phyloP scores from a whole-genome alignment of 306 rosid species.

The Arachis hypogaea region DNA sequence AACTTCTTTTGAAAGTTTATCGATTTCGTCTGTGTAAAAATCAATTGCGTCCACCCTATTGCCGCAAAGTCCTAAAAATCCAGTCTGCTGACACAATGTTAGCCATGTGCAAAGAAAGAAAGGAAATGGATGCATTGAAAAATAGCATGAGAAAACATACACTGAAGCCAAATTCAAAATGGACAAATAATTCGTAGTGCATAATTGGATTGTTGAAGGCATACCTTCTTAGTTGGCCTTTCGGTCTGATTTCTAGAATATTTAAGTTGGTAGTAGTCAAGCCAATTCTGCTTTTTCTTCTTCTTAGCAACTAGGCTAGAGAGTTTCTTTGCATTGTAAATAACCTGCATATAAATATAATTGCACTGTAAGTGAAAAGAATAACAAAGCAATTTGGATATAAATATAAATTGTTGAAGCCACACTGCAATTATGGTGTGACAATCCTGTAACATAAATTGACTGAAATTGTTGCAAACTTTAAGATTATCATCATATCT shows the following conservation, averaged over 20 bases:
- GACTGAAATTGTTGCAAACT: too few relatives aligned
- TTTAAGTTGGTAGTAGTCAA: slow-evolving; percentile 80
- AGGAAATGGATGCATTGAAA: neutral
- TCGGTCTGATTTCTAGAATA: slow-evolving; percentile 70
- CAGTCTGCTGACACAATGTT: slow-evolving; percentile 70
- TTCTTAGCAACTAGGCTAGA: slow-evolving; percentile 74
- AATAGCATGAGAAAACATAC: slow-evolving; percentile 15
- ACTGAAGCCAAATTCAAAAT: slow-evolving; percentile 15
- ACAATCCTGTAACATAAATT: too few relatives aligned
- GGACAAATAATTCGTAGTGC: slow-evolving; percentile 18
- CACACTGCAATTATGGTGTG: too few relatives aligned
- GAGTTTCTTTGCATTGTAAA: slow-evolving; percentile 82
- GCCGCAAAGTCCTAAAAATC: slow-evolving; percentile 88
- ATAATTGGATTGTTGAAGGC: slow-evolving; percentile 29
- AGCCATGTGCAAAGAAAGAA: slow-evolving; percentile 25
- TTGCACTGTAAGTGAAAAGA: slow-evolving; percentile 19
- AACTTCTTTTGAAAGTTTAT: slow-evolving; percentile 67
- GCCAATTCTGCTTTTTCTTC: slow-evolving; percentile 86
- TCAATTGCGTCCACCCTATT: slow-evolving; percentile 76
- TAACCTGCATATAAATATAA: slow-evolving; percentile 60
- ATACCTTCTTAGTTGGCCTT: slow-evolving; percentile 78
- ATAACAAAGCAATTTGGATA: neutral
- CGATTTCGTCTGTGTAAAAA: slow-evolving; percentile 60
- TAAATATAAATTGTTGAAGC: too few relatives aligned
- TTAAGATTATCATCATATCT: neutral